Base-by-base conservation (phyloP, 306 rosid genomes). In the Fragaria nilgerrensis region DNA sequence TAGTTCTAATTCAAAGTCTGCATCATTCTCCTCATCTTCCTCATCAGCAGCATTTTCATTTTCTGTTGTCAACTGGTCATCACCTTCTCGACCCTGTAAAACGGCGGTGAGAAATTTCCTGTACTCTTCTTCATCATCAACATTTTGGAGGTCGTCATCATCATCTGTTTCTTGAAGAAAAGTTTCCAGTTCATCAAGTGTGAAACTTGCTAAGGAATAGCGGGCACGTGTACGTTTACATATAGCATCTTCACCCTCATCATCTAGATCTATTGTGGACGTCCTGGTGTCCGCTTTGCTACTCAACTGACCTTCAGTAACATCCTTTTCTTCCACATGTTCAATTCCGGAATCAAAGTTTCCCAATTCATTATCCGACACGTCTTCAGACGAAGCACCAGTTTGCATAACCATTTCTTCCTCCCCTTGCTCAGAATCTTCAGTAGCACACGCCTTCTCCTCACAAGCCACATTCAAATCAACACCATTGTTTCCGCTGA, bases 161-260 rank as follows among this genome's bases (percentile, higher is more conserved):
- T 95, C 97, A 70, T 95, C 99, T 8, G 91, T 89, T 85, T 89
- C 99, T 88, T 95, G 99, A 87, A 95, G 93, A 86, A 95, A 95
- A 69, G 86, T 89, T 85, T 95, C 97, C 2, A 92, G 97, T 82
- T 95, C 99, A 80, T 95, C 98, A 75, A 95, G 98, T 29, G 88
- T 86, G 81, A 87, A 95, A 85, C 95, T 87, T 70, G 91, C 92
- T 68, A 95, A 93, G 2, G 98, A 95, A 87, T 92, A 95, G 59
- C 94, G 97, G 66, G 97, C 99, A 81, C 98, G 88, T 9, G 99
- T 95, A 44, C 98, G 96, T 77, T 83, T 95, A 83, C 99, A 92
- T 15, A 95, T 92, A 69, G 97, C 97, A 84, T 87, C 97, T 73
- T 85, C 90, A 59, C 75, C 87, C 77, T 86, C 87, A 41, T 72